These are phyloP conservation scores for Passiflora organensis DNA, from an alignment of 345 rosid genomes.

Conservation along the genomic window DNA sequence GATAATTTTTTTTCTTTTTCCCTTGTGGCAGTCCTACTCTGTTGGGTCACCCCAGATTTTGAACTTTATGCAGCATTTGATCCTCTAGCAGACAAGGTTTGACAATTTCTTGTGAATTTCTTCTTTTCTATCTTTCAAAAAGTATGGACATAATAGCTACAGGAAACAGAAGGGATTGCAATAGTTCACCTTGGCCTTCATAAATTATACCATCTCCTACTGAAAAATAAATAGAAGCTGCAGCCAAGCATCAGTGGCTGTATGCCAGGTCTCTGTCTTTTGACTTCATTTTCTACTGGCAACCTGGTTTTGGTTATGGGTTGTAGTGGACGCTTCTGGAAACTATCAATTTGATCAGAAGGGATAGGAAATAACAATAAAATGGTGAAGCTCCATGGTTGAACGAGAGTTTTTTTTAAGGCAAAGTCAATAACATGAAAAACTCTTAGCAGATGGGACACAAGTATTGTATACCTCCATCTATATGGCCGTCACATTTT, in stretches of 20 bases:
- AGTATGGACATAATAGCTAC: not conserved
- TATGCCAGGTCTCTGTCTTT: too few species aligned
- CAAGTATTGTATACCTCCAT: not conserved
- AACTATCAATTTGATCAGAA: too few species aligned
- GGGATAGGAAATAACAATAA: too few species aligned
- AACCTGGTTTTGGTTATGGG: too few species aligned
- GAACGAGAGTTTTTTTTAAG: not conserved
- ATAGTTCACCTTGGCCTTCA: not conserved
- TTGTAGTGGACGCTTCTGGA: too few species aligned
- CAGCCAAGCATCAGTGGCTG: too few species aligned
- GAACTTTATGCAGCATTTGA: conserved; percentile 97
- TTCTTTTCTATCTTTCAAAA: not conserved
- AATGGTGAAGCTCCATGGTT: too few species aligned
- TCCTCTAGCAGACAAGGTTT: conserved; percentile 96
- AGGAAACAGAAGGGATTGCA: not conserved
- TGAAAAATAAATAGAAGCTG: not conserved
- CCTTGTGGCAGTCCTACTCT: conserved; percentile 64
- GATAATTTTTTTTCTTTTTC: too few species aligned
- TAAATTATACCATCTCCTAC: not conserved
- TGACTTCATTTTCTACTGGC: too few species aligned
- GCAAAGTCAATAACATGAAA: not conserved
- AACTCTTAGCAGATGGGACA: not conserved
- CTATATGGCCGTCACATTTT: not conserved
- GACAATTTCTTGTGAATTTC: conserved; percentile 4
- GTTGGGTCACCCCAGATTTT: conserved; percentile 97